Evolutionary conservation across 768 basidiomycete species (phyloP), one percentile per base, ranked within the genome.

Genomic region (Tricholoma flavovirens): DNA sequence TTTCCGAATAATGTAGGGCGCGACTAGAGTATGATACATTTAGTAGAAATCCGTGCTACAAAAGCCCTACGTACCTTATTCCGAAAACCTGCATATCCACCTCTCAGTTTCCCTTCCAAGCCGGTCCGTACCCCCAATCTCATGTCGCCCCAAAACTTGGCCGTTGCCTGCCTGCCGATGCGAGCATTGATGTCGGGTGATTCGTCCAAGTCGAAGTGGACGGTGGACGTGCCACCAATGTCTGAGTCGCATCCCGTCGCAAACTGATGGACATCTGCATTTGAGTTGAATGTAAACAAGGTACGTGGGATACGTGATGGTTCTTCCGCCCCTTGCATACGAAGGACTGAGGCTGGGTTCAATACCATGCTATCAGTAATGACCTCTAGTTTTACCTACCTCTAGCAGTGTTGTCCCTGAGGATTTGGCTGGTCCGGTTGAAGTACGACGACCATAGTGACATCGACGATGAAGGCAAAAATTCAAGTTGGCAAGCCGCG

Each of bases 21-120:
- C 22, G 77, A 73, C 88, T 93, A 56, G 9, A 32, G 35, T 32
- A 29, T 49, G 26, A 43, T 17, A 14, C 17, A 5, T 12, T 50
- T 0, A 29, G n/a, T 12, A 24, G 24, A 30, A 9, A 29, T 17
- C 9, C 12, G 26, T 40, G 8, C 45, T 3, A 26, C 26, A 21
- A 45, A 24, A 10, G 12, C 17, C 4, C 29, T 9, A 57, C 74
- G 53, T 54, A 89, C 93, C 77, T 86, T 88, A 67, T 86, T 96
- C 60, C 92, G 75, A 67, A 98, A 91, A 15, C 92, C 95, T 14
- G 93, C 91, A 70, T 96, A 98, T 0, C 95, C 95, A 5, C 86
- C 85, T 49, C 90, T 76, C 35, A 96, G 77, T 62, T 82, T 80
- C 1, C 83, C 81, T 63, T 85, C 80, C 52, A 86, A 70, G n/a